Evolutionary conservation across 2,329 filamentous ascomycete species (phyloP), one percentile per base, ranked within the genome.

Genomic region (Raffaelea deltoideospora): DNA sequence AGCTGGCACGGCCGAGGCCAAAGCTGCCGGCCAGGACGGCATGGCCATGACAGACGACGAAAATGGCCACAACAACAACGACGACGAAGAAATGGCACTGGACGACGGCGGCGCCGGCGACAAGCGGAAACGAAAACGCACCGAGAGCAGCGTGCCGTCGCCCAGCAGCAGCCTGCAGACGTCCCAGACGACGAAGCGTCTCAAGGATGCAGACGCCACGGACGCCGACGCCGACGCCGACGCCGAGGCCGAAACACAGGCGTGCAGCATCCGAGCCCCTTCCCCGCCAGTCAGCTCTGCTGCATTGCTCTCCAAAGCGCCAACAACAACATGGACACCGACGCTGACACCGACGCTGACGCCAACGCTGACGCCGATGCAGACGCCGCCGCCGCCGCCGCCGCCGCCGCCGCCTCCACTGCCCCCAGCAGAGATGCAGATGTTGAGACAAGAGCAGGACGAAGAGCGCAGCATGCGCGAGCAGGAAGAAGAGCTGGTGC

Each of bases 111-210:
- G 27, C 15, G 34, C 20, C n/a, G 15, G 10, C 22, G 35, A 18
- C 29, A 31, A 4, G 11, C 15, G 4, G 18, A 31, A 14, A 21
- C 3, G 20, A 17, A 32, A 19, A 11, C 21, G 5, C n/a, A 11
- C 14, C 10, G 28, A 20, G 3, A 19, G 8, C 4, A 31, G 10
- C 46, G 26, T 44, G 26, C 60, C 57, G 14, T 64, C 64, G 21
- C 57, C 60, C 2, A 60, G 55, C 27, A 48, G 56, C 28, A 69
- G 2, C 68, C 70, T 1, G 63, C 61, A 2, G 75, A 77, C 69
- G 18, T 67, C 63, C 27, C 53, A 65, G 21, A 74, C 73, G 53
- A 61, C 13, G 21, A 75, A 75, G 53, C 61, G 65, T 11, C 41
- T 67, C 35, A 66, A 65, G 44, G 65, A 69, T 37, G 59, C 64